phyloP scores from a whole-genome alignment of 306 rosid species.

The Cucurbita pepo region DNA sequence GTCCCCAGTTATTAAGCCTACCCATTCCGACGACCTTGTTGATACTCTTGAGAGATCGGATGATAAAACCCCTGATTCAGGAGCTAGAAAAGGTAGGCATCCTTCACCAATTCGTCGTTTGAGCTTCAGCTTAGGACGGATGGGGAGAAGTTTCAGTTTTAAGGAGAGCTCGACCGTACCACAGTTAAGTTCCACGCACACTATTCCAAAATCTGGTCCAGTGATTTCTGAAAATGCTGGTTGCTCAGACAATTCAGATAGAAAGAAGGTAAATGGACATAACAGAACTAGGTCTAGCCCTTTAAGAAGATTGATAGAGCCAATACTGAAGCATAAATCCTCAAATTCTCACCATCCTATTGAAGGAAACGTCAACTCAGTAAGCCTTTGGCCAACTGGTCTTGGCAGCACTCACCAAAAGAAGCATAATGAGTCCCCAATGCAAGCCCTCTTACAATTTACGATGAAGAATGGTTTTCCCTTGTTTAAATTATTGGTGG shows the following conservation, averaged over 20 bases:
- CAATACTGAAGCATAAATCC: constrained; percentile 48
- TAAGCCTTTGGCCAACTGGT: constrained; percentile 18
- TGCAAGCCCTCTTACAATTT: constrained; percentile 56
- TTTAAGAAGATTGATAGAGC: constrained; percentile 56
- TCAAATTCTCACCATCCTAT: constrained; percentile 19
- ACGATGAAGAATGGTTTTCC: constrained; percentile 66
- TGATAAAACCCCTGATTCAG: constrained; percentile 28
- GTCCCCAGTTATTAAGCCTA: constrained; percentile 5
- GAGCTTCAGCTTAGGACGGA: constrained; percentile 51
- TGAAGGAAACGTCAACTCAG: constrained; percentile 24
- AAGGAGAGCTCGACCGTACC: constrained; percentile 50
- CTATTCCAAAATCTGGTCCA: constrained; percentile 56
- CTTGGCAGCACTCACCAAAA: constrained; percentile 17
- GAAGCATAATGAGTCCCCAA: constrained; percentile 30
- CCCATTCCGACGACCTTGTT: constrained; percentile 13
- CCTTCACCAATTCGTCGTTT: constrained; percentile 41
- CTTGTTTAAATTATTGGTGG: constrained; percentile 46
- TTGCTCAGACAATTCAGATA: constrained; percentile 17
- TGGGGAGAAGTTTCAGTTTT: constrained; percentile 84
- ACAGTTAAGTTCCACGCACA: constrained; percentile 29
- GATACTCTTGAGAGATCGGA: constrained; percentile 16
- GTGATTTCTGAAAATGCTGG: constrained; percentile 33
- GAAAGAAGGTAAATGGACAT: constrained; percentile 34
- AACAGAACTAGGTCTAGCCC: constrained; percentile 63
- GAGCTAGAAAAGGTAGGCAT: constrained; percentile 25